Percentiles rank a stretch among this genome's conserved stretches.
phyloP scores from a whole-genome alignment of 148 eudicot species.

The Rhododendron ovatum region DNA sequence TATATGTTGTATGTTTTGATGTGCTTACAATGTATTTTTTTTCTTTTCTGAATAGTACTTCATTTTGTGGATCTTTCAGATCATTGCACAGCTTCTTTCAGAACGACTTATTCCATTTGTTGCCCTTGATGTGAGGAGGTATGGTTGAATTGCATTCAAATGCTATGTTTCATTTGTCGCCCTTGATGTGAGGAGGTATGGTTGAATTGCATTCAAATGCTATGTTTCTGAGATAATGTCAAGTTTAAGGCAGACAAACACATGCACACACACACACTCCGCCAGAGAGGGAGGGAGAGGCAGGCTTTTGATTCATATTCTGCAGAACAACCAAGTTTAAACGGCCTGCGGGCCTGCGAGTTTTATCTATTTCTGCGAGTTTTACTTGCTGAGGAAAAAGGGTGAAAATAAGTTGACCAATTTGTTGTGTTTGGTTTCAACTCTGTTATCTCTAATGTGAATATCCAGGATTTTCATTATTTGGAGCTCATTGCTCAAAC shows the following conservation, averaged over 20 bases:
- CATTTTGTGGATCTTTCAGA: constrained; percentile 45
- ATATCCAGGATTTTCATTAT: neutral
- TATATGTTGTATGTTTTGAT: constrained; percentile 5
- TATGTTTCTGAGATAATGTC: neutral
- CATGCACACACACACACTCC: too few species aligned
- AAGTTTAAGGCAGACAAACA: neutral
- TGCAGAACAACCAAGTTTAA: neutral
- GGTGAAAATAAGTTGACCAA: neutral
- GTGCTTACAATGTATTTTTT: neutral
- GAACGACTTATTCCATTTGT: constrained; percentile 97
- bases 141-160: constrained; percentile 6
- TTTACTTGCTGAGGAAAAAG: neutral
- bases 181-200: constrained; percentile 95
- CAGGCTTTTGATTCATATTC: too few species aligned
- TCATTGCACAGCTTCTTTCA: constrained; percentile 97
- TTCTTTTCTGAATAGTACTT: neutral
- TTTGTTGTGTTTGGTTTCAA: neutral
- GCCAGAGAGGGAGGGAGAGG: too few species aligned
- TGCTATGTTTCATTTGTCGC: constrained; percentile 44
- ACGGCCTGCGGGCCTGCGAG: neutral
- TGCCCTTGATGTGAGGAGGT: constrained; percentile 99
- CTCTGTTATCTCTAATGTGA: neutral
- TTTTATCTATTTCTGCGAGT: neutral
- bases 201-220: neutral
- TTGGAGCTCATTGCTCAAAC: neutral